Base-by-base conservation (phyloP, 352 stramenopile species). In the Globisporangium yorkense region DNA sequence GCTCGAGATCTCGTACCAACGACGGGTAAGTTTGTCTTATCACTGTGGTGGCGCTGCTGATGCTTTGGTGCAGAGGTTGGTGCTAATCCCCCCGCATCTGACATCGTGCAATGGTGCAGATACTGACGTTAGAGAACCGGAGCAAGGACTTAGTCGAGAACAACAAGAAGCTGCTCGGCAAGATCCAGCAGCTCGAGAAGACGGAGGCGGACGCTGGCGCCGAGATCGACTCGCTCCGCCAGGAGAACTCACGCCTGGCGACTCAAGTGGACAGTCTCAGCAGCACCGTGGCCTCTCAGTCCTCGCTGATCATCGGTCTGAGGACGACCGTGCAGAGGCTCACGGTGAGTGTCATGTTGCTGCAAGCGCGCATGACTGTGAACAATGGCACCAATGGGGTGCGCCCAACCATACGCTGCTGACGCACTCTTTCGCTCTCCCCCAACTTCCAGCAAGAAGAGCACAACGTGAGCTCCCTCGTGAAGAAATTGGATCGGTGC, bases 91-190 rank as follows among this genome's bases (percentile, higher is more conserved):
- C 13, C 40, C 5, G 18, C 37, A 5, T 6, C 4, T 39, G 7
- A 15, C 50, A 31, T 37, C n/a, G 12, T 27, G 24, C 18, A 27
- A 2, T 53, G 27, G 12, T 12, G 21, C 12, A 90, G 80, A 67
- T 88, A 7, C 29, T 87, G 24, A 74, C 72, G 18, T 62, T 88
- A n/a, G 74, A 87, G 48, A 87, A 80, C 45, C 68, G 72, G 3
- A 84, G 69, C 35, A 70, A 75, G 39, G 77, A 88, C 46, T 56
- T 85, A 51, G 67, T 72, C 51, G 74, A 81, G 21, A 90, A 88
- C 60, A 88, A 85, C 67, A 87, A 86, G 49, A 79, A 74, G n/a
- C 66, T 90, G 2, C 47, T 90, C n/a, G 41, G 35, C 2, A 84
- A 76, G 59, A 88, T 90, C 33, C 68, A 88, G 48, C 72, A 82